Evolutionary conservation across 257 asterid genomes (phyloP).

Genomic region (Thymus quinquecostatus): DNA sequence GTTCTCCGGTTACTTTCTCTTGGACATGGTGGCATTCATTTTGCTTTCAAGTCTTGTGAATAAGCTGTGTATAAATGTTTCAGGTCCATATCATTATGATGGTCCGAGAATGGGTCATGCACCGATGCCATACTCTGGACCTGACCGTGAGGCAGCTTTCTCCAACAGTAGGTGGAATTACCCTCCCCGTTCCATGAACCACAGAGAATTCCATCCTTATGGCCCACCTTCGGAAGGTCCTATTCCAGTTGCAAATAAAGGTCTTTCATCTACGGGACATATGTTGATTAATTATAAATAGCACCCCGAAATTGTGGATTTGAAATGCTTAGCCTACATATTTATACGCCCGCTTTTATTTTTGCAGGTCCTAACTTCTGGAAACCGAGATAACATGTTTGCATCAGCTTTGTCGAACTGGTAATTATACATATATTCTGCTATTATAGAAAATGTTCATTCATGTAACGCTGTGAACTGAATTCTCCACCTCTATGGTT

Average conservation of each 20-base stretch:
- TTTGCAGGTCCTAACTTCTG: constrained; percentile 68
- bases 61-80: constrained; percentile 13
- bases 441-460: not conserved
- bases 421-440: constrained; percentile 22
- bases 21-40: not conserved
- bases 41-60: constrained; percentile 16
- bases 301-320: not conserved
- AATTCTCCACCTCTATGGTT: constrained; percentile 1
- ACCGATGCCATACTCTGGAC: constrained; percentile 56
- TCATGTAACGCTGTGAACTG: constrained; percentile 14
- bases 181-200: constrained; percentile 64
- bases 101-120: constrained; percentile 58
- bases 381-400: constrained; percentile 55
- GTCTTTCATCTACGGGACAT: constrained; percentile 36
- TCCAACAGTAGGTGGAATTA: constrained; percentile 64
- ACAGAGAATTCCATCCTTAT: constrained; percentile 58
- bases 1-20: constrained; percentile 9
- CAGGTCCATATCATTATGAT: constrained; percentile 75
- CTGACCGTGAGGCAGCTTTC: constrained; percentile 54
- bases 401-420: constrained; percentile 32
- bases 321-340: constrained; percentile 1
- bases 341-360: constrained; percentile 2
- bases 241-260: constrained; percentile 76
- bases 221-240: constrained; percentile 72
- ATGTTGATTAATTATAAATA: not conserved